phyloP scores from a whole-genome alignment of 257 asterid genomes.

The Coffea eugenioides region DNA sequence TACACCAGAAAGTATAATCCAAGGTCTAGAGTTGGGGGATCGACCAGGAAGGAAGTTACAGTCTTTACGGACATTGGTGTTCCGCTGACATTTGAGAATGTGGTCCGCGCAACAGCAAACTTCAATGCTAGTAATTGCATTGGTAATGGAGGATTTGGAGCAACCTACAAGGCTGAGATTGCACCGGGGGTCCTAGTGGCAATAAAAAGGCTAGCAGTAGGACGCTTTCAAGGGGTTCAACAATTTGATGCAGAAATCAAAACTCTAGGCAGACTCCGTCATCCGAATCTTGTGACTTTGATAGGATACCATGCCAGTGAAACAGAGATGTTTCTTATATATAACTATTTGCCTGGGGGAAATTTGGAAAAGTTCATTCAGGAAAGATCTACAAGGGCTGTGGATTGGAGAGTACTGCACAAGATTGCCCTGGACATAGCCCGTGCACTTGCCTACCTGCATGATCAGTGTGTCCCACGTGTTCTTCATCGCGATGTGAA shows the following conservation, averaged over 20 bases:
- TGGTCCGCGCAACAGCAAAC: constrained; percentile 71
- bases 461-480: constrained; percentile 88
- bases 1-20: constrained; percentile 82
- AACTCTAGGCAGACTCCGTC: constrained; percentile 80
- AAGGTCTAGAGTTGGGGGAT: constrained; percentile 80
- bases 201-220: constrained; percentile 73
- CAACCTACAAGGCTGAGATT: constrained; percentile 92
- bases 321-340: constrained; percentile 83
- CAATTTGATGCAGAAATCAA: constrained; percentile 83
- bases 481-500: constrained; percentile 96
- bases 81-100: constrained; percentile 76
- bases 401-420: constrained; percentile 87
- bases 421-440: constrained; percentile 86
- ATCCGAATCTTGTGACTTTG: constrained; percentile 81
- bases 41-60: constrained; percentile 72
- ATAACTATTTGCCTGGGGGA: constrained; percentile 79
- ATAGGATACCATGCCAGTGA: constrained; percentile 90
- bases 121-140: constrained; percentile 89
- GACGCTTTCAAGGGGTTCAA: constrained; percentile 72
- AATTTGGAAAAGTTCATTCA: constrained; percentile 80
- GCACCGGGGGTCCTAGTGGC: constrained; percentile 84
- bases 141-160: constrained; percentile 95
- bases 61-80: constrained; percentile 71
- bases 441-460: constrained; percentile 84
- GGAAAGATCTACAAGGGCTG: constrained; percentile 68